Conservation (phyloP, 768 basidiomycete species). For the Lenzites betulinus region DNA sequence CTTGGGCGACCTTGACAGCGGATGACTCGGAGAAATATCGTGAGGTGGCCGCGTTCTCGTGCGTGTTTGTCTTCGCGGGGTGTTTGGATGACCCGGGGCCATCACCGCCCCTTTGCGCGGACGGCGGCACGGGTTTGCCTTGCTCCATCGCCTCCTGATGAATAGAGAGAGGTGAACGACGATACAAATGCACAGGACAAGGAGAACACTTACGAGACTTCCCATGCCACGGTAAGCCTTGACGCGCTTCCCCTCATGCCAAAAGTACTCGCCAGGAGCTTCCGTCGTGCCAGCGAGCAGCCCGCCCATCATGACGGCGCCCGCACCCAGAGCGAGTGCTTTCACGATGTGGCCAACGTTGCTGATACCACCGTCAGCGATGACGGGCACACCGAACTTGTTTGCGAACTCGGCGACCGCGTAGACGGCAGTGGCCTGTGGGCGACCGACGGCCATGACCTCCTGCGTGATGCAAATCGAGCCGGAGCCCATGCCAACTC, state of each 20-base stretch:
- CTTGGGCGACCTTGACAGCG: conserved; percentile 94
- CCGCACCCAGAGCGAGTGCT: conserved; percentile 90
- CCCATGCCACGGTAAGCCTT: conserved; percentile 99
- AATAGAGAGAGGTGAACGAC: not conserved
- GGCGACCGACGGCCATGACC: conserved; percentile 98
- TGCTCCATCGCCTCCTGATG: conserved; percentile 83
- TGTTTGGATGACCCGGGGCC: conserved; percentile 17
- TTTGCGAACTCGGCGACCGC: conserved; percentile 91
- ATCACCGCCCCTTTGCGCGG: conserved; percentile 27
- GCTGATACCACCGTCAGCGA: conserved; percentile 93
- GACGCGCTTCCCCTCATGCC: conserved; percentile 97
- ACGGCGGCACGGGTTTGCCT: conserved; percentile 49
- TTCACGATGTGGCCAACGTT: conserved; percentile 99
- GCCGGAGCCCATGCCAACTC: conserved; percentile 97
- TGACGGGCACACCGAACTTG: conserved; percentile 94
- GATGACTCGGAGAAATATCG: conserved; percentile 95
- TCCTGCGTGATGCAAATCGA: conserved; percentile 99
- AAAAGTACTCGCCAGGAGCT: conserved; percentile 98
- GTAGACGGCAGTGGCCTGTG: conserved; percentile 98
- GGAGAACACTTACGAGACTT: conserved; percentile 57
- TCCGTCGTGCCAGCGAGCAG: conserved; percentile 95
- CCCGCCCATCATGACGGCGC: conserved; percentile 99
- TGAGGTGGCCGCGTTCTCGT: conserved; percentile 94
- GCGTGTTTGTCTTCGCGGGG: conserved; percentile 41
- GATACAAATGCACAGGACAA: not conserved